phyloP scores from a whole-genome alignment of 2,329 filamentous ascomycete species.

The Aureobasidium vineae region DNA sequence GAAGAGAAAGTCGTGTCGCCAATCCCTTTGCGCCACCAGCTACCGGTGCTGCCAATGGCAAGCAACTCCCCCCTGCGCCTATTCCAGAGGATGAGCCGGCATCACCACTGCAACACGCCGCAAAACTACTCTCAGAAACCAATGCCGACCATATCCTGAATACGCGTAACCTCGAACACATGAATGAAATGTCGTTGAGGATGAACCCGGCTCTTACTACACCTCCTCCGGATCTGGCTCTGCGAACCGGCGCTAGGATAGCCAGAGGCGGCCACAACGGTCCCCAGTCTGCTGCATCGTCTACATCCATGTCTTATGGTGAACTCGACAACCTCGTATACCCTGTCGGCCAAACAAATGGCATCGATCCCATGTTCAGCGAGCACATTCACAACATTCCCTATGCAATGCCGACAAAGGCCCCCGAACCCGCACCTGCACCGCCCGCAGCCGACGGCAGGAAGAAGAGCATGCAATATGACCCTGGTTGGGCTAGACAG shows the following conservation, averaged over 20 bases:
- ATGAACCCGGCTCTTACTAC: constrained; percentile 57
- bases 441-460: constrained; percentile 52
- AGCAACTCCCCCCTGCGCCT: constrained; percentile 39
- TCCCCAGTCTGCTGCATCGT: constrained; percentile 49
- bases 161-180: constrained; percentile 62
- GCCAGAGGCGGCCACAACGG: constrained; percentile 45
- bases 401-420: constrained; percentile 71
- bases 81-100: constrained; percentile 60
- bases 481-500: constrained; percentile 63
- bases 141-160: constrained; percentile 65
- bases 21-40: constrained; percentile 42
- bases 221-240: constrained; percentile 53
- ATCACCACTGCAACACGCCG: constrained; percentile 66
- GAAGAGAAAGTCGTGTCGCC: constrained; percentile 57
- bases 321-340: constrained; percentile 76
- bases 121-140: constrained; percentile 64
- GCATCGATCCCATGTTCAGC: constrained; percentile 91
- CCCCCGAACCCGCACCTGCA: constrained; percentile 44
- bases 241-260: constrained; percentile 46
- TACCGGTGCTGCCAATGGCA: constrained; percentile 31
- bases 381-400: constrained; percentile 95
- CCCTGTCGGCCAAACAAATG: constrained; percentile 83
- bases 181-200: constrained; percentile 59
- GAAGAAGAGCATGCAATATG: constrained; percentile 61
- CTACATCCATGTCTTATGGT: constrained; percentile 54